These are phyloP conservation scores for Eutypa lata DNA, from an alignment of 2,329 filamentous ascomycete genomes.

Conservation along the genomic window DNA sequence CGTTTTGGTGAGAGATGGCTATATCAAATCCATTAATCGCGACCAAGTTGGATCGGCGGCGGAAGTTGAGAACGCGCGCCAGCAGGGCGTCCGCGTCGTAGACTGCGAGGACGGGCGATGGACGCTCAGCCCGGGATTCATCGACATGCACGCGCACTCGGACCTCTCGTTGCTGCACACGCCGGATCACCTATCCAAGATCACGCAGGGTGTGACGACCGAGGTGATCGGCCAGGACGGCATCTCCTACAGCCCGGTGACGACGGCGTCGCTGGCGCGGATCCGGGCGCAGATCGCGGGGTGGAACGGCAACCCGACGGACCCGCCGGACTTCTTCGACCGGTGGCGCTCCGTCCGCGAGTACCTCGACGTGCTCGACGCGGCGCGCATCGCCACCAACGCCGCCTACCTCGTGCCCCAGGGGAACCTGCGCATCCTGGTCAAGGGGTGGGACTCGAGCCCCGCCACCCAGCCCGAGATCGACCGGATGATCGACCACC, in stretches of 20 bases:
- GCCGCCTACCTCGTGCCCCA: background rate
- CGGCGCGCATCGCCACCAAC: background rate
- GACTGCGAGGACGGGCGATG: background rate
- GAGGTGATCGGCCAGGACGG: background rate
- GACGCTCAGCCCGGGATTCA: background rate
- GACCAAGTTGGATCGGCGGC: no score
- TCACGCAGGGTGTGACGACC: background rate
- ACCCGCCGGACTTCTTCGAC: background rate
- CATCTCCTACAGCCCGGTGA: background rate
- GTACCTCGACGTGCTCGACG: background rate
- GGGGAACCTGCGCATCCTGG: background rate
- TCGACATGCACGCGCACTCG: slow-evolving; percentile 1
- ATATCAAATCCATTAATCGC: background rate
- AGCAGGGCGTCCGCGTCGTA: background rate
- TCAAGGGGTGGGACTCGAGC: background rate
- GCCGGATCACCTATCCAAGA: background rate
- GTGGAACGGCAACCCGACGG: background rate
- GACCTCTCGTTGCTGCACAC: background rate
- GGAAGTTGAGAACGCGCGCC: background rate
- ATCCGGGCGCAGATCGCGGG: background rate
- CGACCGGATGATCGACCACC: background rate
- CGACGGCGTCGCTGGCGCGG: background rate
- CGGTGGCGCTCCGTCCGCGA: background rate
- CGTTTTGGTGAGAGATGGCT: background rate
- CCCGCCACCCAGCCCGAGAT: background rate